Conservation (phyloP, 768 basidiomycete genomes). For the Lactifluus hygrophoroides region DNA sequence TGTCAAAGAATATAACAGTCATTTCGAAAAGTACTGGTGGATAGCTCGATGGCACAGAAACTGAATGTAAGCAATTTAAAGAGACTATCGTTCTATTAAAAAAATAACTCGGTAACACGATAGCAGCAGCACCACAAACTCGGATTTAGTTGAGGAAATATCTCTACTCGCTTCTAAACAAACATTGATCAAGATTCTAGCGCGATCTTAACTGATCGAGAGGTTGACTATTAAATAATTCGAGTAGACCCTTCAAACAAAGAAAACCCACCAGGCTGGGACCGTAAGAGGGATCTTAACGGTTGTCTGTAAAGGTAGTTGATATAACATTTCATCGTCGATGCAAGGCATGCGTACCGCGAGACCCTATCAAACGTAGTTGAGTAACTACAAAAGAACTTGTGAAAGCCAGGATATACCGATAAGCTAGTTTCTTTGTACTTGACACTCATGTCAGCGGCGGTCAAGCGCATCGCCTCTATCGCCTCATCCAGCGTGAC, state of each 20-base stretch:
- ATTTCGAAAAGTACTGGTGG: background rate
- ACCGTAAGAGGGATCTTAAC: constrained; percentile 82
- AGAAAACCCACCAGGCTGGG: constrained; percentile 54
- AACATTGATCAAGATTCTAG: background rate
- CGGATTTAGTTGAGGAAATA: background rate
- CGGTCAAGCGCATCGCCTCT: constrained; percentile 89
- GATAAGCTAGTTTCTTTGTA: constrained; percentile 95
- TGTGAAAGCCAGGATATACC: constrained; percentile 34
- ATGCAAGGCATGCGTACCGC: constrained; percentile 37
- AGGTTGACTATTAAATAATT: background rate
- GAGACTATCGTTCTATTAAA: background rate
- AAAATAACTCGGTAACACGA: too few species aligned
- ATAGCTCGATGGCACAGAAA: too few species aligned
- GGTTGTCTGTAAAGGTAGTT: constrained; percentile 38
- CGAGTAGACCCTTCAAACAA: background rate
- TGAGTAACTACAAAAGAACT: background rate
- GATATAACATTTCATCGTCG: constrained; percentile 12
- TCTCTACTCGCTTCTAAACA: background rate
- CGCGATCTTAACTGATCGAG: background rate
- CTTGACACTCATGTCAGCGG: constrained; percentile 89
- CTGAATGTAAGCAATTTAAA: background rate
- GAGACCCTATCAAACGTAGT: constrained; percentile 36
- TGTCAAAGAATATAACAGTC: background rate
- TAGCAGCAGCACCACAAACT: background rate
- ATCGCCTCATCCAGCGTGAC: constrained; percentile 93